phyloP scores from a whole-genome alignment of 495 filamentous ascomycete genomes.

The Hypoxylon trugodes region DNA sequence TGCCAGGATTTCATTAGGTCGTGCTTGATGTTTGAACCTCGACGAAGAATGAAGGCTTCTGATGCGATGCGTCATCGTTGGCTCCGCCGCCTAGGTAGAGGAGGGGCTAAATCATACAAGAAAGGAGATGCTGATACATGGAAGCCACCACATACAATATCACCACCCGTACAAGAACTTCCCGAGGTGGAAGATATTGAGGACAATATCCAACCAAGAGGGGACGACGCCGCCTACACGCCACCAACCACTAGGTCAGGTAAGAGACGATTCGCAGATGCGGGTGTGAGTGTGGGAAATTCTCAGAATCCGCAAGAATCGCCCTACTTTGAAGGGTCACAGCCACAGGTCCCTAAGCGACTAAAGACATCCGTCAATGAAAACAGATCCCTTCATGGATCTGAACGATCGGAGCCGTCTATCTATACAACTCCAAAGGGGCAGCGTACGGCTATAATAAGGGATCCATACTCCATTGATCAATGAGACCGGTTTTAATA shows the following conservation, averaged over 20 bases:
- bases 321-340: slow-evolving; percentile 1
- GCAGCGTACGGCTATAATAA: not conserved
- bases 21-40: slow-evolving; percentile 62
- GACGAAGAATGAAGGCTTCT: slow-evolving; percentile 59
- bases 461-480: no score
- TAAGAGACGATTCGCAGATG: not conserved
- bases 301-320: not conserved
- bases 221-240: slow-evolving; percentile 36
- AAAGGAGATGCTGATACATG: slow-evolving; percentile 15
- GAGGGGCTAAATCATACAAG: slow-evolving; percentile 6
- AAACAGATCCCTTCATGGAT: not conserved
- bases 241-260: slow-evolving; percentile 54
- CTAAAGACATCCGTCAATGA: not conserved
- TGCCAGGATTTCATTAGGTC: slow-evolving; percentile 63
- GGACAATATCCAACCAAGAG: not conserved
- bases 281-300: not conserved
- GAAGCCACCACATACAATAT: slow-evolving; percentile 16
- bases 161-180: slow-evolving; percentile 31
- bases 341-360: not conserved
- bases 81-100: slow-evolving; percentile 57
- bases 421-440: not conserved
- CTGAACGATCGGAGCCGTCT: no score
- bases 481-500: no score
- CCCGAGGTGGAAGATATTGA: slow-evolving; percentile 5
- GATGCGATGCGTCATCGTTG: slow-evolving; percentile 66